Evolutionary conservation across 495 filamentous ascomycete genomes (phyloP).

Genomic region (Podospora anserina): DNA sequence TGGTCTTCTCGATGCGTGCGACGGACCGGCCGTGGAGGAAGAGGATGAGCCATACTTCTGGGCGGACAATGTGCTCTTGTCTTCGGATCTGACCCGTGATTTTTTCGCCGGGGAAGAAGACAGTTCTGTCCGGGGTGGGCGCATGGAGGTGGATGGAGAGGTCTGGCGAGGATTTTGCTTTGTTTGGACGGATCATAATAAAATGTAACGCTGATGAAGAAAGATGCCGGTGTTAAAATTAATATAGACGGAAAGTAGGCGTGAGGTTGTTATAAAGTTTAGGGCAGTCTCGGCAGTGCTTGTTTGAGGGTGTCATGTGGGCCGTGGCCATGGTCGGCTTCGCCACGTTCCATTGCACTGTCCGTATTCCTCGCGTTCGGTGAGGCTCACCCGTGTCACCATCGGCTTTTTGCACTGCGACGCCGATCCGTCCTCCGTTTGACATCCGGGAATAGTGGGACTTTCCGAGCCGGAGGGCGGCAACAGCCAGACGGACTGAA

Average conservation of each 20-base stretch:
- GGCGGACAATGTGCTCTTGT: neutral
- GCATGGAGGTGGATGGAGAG: neutral
- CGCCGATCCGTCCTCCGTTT: neutral
- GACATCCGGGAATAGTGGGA: neutral
- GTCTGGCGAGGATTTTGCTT: neutral
- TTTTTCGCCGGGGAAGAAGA: neutral
- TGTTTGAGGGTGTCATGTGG: neutral
- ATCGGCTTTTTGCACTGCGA: neutral
- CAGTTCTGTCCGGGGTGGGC: neutral
- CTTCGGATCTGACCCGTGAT: neutral
- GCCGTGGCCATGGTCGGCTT: neutral
- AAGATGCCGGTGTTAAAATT: too few relatives aligned
- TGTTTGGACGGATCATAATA: neutral
- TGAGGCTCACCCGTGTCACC: neutral
- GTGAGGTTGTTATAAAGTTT: neutral
- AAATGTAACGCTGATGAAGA: neutral
- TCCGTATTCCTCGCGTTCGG: neutral
- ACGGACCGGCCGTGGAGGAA: neutral
- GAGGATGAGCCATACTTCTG: neutral
- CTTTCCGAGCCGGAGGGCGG: neutral
- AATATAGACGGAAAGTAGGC: neutral
- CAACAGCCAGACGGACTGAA: neutral
- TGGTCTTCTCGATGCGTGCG: neutral
- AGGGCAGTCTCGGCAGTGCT: neutral
- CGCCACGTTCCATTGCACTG: neutral